These are phyloP conservation scores for Penicillium sp. DNA, from an alignment of 2,329 filamentous ascomycete genomes.

Conservation along the genomic window DNA sequence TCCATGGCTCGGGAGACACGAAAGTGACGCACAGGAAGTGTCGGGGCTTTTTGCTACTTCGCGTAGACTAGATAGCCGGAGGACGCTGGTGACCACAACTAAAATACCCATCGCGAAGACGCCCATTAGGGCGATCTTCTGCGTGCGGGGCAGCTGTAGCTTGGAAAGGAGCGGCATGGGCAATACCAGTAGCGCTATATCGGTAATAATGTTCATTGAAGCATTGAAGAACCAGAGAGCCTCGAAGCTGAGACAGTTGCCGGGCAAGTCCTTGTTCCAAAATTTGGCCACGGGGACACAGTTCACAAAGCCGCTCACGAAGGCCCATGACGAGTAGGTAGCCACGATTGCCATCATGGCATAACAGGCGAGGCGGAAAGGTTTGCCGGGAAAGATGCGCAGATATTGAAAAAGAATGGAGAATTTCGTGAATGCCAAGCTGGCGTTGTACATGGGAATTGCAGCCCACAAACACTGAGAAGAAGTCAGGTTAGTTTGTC, in stretches of 20 bases:
- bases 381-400: slow-evolving; percentile 39
- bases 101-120: slow-evolving; percentile 45
- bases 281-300: slow-evolving; percentile 42
- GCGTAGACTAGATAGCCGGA: slow-evolving; percentile 28
- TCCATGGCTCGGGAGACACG: not conserved
- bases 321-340: slow-evolving; percentile 30
- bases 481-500: not conserved
- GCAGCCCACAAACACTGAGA: slow-evolving; percentile 29
- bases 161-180: slow-evolving; percentile 42
- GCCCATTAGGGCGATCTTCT: slow-evolving; percentile 40
- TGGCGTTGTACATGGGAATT: slow-evolving; percentile 34
- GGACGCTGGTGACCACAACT: slow-evolving; percentile 33
- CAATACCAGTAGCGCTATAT: slow-evolving; percentile 41
- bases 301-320: slow-evolving; percentile 41
- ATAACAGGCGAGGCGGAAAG: slow-evolving; percentile 33
- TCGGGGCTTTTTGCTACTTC: slow-evolving; percentile 24
- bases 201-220: slow-evolving; percentile 41
- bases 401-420: slow-evolving; percentile 48
- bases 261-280: slow-evolving; percentile 36
- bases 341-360: slow-evolving; percentile 31
- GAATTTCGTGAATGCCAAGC: slow-evolving; percentile 39
- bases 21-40: slow-evolving; percentile 23
- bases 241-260: slow-evolving; percentile 39
- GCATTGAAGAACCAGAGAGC: slow-evolving; percentile 44
- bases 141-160: slow-evolving; percentile 40